Conservation (phyloP, 768 basidiomycete genomes). For the Auricularia sp. region DNA sequence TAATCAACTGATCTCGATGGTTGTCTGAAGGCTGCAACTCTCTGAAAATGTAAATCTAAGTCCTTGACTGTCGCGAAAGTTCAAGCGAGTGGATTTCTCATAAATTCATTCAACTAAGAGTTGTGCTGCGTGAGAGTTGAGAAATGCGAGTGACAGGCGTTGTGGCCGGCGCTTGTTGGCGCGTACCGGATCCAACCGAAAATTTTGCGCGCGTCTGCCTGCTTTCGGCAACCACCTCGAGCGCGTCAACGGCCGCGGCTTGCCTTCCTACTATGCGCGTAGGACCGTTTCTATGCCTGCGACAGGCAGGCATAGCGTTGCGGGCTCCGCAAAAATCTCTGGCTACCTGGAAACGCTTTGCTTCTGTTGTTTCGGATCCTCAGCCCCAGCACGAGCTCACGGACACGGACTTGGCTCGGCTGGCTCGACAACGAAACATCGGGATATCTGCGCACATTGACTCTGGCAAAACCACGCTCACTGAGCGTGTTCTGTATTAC, state of each 20-base stretch:
- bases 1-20: constrained; percentile 27
- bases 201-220: neutral
- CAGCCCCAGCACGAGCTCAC: constrained; percentile 27
- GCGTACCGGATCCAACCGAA: too few species aligned
- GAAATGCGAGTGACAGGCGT: too few species aligned
- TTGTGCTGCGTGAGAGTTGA: too few species aligned
- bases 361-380: neutral
- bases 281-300: neutral
- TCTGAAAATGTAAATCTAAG: too few species aligned
- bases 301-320: neutral
- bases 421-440: constrained; percentile 82
- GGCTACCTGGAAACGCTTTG: neutral
- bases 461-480: constrained; percentile 95
- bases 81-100: too few species aligned
- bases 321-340: neutral
- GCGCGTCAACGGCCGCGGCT: neutral
- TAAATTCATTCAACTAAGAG: too few species aligned
- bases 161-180: too few species aligned
- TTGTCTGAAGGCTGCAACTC: neutral
- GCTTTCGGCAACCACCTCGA: neutral
- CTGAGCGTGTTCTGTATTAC: constrained; percentile 91
- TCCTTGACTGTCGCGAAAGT: too few species aligned
- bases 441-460: constrained; percentile 94
- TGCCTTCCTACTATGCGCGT: neutral
- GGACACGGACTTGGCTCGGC: constrained; percentile 52